Evolutionary conservation across 2,329 filamentous ascomycete genomes (phyloP).

Genomic region (Ceratocystis cubensis): DNA sequence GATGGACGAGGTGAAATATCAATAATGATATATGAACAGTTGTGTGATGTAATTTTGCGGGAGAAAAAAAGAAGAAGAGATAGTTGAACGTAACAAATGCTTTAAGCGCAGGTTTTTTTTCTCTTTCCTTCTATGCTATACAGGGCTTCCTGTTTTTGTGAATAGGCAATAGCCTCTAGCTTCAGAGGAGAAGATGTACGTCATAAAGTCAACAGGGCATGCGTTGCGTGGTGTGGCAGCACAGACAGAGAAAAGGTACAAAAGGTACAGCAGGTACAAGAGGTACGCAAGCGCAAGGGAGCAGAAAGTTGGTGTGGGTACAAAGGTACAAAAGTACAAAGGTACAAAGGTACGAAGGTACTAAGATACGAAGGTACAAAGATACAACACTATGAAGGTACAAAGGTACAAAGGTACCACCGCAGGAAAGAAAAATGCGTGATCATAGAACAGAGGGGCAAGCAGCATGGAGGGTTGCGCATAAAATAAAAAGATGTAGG

Average conservation of each 20-base stretch:
- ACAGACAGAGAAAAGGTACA: constrained; percentile 8
- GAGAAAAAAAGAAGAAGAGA: background rate
- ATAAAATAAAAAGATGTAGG: background rate
- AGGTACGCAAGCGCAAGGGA: constrained; percentile 2
- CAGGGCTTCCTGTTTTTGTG: background rate
- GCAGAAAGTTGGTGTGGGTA: background rate
- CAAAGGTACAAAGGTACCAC: background rate
- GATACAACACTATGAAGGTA: background rate
- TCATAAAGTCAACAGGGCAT: background rate
- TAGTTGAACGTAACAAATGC: background rate
- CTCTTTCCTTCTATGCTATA: background rate
- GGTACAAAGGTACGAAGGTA: background rate
- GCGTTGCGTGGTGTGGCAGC: background rate
- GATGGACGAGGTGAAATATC: background rate
- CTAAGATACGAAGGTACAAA: background rate
- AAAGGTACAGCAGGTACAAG: constrained; percentile 2
- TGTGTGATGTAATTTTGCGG: background rate
- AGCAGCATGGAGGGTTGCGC: background rate
- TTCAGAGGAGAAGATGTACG: background rate
- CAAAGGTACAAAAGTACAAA: background rate
- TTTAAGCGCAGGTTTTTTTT: background rate
- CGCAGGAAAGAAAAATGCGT: background rate
- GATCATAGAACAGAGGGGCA: background rate
- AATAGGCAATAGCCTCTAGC: background rate
- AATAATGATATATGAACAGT: background rate